A percentile compares a stretch with the other conserved stretches of the same genome.
Evolutionary conservation across 2,329 filamentous ascomycete genomes (phyloP).

Genomic region (Orbilia ellipsospora): DNA sequence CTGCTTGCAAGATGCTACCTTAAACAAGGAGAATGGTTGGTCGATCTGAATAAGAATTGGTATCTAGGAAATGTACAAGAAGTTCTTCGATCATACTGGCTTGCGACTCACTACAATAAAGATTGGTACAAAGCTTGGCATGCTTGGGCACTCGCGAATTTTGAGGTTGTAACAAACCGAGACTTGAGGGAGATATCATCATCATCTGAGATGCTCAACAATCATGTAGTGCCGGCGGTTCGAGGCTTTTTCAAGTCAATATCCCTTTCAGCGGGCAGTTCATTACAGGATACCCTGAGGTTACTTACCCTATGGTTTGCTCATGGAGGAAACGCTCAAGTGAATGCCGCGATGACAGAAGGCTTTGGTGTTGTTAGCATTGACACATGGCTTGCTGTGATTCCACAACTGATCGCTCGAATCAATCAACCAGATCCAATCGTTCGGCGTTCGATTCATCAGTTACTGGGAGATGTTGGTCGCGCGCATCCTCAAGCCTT

Average conservation of each 20-base stretch:
- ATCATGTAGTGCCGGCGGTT: slow-evolving; percentile 93
- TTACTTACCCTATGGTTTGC: slow-evolving; percentile 96
- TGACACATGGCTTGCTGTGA: slow-evolving; percentile 98
- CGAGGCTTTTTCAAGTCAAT: slow-evolving; percentile 98
- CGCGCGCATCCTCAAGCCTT: slow-evolving; percentile 94
- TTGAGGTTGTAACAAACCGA: slow-evolving; percentile 91
- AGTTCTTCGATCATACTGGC: slow-evolving; percentile 87
- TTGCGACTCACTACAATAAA: slow-evolving; percentile 92
- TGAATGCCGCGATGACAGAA: slow-evolving; percentile 87
- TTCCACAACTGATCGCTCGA: slow-evolving; percentile 93
- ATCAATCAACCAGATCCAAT: slow-evolving; percentile 95
- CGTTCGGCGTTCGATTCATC: slow-evolving; percentile 90
- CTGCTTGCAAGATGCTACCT: slow-evolving; percentile 95
- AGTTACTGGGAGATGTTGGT: slow-evolving; percentile 90
- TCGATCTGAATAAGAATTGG: slow-evolving; percentile 87
- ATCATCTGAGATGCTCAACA: slow-evolving; percentile 76
- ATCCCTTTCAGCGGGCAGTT: slow-evolving; percentile 87
- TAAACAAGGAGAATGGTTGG: slow-evolving; percentile 96
- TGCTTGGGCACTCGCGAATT: slow-evolving; percentile 97
- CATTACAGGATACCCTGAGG: slow-evolving; percentile 92
- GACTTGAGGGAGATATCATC: slow-evolving; percentile 65
- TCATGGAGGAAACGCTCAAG: slow-evolving; percentile 87
- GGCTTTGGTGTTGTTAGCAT: slow-evolving; percentile 92
- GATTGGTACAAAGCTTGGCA: slow-evolving; percentile 99
- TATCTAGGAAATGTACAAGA: slow-evolving; percentile 81